Conservation (phyloP, 2,329 filamentous ascomycete species). For the Graphiopsis chlorocephala region DNA sequence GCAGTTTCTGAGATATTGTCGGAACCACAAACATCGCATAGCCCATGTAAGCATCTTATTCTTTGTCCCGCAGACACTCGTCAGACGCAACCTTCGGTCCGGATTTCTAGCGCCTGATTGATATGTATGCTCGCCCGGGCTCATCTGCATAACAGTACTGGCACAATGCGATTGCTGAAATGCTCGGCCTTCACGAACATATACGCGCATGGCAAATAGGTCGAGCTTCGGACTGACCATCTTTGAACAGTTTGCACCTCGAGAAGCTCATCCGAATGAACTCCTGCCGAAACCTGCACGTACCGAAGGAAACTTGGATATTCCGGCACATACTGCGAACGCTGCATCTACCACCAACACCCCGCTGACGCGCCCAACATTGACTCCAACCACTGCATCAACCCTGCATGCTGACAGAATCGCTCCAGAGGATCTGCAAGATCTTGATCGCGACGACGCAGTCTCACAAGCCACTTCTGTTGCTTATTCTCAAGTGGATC, state of each 20-base stretch:
- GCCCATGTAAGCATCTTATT: neutral
- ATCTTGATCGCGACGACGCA: conserved; percentile 19
- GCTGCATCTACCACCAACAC: neutral
- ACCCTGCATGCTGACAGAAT: conserved; percentile 19
- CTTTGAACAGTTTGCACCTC: neutral
- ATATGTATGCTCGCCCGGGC: neutral
- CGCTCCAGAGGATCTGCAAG: conserved; percentile 9
- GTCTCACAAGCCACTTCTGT: conserved; percentile 22
- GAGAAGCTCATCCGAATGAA: neutral
- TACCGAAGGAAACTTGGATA: neutral
- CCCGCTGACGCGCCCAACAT: conserved; percentile 9
- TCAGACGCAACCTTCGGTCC: neutral
- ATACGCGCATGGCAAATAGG: neutral
- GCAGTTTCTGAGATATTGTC: conserved; percentile 26
- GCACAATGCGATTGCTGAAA: no score
- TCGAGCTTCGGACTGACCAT: neutral
- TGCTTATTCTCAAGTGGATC: neutral
- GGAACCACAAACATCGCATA: conserved; percentile 21
- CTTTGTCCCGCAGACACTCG: neutral
- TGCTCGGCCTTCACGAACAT: neutral
- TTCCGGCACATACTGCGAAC: neutral
- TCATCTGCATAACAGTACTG: no score
- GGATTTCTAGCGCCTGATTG: neutral
- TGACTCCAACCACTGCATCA: conserved; percentile 23
- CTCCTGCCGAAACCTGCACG: neutral